These are phyloP conservation scores for Lentithecium fluviatile DNA, from an alignment of 495 filamentous ascomycete genomes.

Conservation along the genomic window DNA sequence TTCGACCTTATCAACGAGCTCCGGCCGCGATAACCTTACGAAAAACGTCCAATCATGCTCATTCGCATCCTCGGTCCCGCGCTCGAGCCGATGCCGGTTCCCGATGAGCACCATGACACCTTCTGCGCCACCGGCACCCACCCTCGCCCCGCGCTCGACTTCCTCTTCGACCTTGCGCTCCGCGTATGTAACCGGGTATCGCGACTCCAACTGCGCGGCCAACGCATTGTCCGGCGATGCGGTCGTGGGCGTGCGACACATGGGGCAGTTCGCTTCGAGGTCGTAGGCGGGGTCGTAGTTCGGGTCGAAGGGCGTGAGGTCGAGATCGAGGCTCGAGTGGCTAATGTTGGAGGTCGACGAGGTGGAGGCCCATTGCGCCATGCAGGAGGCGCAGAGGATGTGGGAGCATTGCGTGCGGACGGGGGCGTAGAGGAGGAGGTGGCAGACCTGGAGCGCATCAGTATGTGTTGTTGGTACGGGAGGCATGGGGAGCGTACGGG, in stretches of 20 bases:
- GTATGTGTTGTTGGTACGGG: background rate
- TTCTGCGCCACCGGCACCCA: conserved; percentile 7
- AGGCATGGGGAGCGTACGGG: conserved; percentile 1
- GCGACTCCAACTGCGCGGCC: conserved; percentile 3
- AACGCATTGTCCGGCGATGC: conserved; percentile 17
- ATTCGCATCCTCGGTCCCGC: conserved; percentile 11
- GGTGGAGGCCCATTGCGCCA: conserved; percentile 35
- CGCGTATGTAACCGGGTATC: conserved; percentile 27
- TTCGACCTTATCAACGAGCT: conserved; percentile 35
- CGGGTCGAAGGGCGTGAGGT: conserved; percentile 27
- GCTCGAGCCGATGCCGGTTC: conserved; percentile 29
- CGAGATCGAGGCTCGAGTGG: conserved; percentile 30
- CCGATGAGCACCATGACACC: conserved; percentile 36
- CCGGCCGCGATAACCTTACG: conserved; percentile 24
- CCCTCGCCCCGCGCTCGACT: background rate
- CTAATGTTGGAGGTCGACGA: conserved; percentile 19
- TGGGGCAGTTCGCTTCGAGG: conserved; percentile 35
- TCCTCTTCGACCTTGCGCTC: conserved; percentile 31
- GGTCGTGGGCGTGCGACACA: conserved; percentile 35
- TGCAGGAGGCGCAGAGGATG: conserved; percentile 34
- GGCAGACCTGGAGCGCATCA: conserved; percentile 25
- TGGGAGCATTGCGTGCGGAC: conserved; percentile 36
- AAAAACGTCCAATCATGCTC: conserved; percentile 39
- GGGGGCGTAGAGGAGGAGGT: conserved; percentile 34
- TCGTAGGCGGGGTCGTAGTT: conserved; percentile 10